Conservation (phyloP, 805 yeast genomes). For the Wickerhamomyces tratensis region DNA sequence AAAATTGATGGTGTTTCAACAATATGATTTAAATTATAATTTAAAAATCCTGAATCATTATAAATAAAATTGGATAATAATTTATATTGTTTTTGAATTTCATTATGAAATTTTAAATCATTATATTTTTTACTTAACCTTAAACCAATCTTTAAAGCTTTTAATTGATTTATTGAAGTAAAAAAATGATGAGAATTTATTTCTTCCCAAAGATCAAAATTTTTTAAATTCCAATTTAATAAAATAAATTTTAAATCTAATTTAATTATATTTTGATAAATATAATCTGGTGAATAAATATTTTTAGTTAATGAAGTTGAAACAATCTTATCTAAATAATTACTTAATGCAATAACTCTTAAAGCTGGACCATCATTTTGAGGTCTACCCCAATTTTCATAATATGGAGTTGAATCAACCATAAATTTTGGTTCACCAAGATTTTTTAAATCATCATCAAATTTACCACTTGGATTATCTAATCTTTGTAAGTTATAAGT, state of each 20-base stretch:
- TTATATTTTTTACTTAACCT: conserved; percentile 23
- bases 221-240: conserved; percentile 47
- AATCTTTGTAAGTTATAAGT: conserved; percentile 52
- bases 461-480: conserved; percentile 60
- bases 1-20: conserved; percentile 55
- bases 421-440: conserved; percentile 88
- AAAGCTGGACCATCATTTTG: conserved; percentile 94
- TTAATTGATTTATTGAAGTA: conserved; percentile 65
- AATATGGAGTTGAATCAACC: conserved; percentile 55
- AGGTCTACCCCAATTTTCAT: conserved; percentile 83
- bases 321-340: conserved; percentile 37
- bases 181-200: conserved; percentile 66
- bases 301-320: conserved; percentile 8
- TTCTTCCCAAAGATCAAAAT: conserved; percentile 96
- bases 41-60: conserved; percentile 25
- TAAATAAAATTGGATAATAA: conserved; percentile 18
- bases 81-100: conserved; percentile 13
- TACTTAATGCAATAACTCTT: conserved; percentile 54
- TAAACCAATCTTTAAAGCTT: conserved; percentile 55
- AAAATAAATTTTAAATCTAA: conserved; percentile 63
- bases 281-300: conserved; percentile 17
- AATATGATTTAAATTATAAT: conserved; percentile 38
- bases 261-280: conserved; percentile 45
- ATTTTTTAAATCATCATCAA: conserved; percentile 35
- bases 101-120: conserved; percentile 14